Evolutionary conservation across 192 early-diverging fungal species (phyloP), one percentile per base, ranked within the genome.

Genomic region (Coemansia aciculifera): DNA sequence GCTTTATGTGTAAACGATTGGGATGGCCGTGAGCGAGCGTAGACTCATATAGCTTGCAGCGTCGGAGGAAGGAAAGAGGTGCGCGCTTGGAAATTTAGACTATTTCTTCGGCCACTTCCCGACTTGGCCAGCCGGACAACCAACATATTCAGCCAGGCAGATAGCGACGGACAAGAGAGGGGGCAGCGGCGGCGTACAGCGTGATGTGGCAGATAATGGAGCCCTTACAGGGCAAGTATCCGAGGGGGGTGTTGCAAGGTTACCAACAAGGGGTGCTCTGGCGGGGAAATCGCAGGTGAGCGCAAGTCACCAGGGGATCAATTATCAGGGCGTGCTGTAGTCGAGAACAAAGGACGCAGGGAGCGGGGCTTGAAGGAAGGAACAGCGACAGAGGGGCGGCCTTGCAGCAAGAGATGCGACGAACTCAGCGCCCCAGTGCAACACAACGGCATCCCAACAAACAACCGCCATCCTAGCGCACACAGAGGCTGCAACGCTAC

Each of bases 241-340:
- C 59, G 59, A 60, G 37, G 59, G 51, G 59, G 36, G 59, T 36
- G 59, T 60, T 10, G 59, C 34, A 12, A 38, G 19, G 59, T 60
- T 60, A 60, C 59, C 59, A 60, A 60, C 59, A 60, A 60, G 59
- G 59, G 59, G 59, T 60, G 59, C 59, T 36, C 59, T 19, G 59
- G 37, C 59, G 37, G 59, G 59, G 59, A 60, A 39, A 36, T 36
- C n/a, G 34, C 34, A 36, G 34, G 19, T n/a, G 59, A 19, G 56
- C 59, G 19, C 59, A 39, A 60, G 59, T 60, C 59, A 60, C 34
- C 59, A 57, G 59, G 59, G 57, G 59, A 60, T 39, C 59, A 60
- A 60, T 60, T 38, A 60, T 60, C 32, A 60, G 21, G 56, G 32
- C 56, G 31, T 36, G 56, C 56, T 59, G n/a, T 36, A 59, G 59